Conservation (phyloP, 805 yeast species). For the Ogataea allantospora region DNA sequence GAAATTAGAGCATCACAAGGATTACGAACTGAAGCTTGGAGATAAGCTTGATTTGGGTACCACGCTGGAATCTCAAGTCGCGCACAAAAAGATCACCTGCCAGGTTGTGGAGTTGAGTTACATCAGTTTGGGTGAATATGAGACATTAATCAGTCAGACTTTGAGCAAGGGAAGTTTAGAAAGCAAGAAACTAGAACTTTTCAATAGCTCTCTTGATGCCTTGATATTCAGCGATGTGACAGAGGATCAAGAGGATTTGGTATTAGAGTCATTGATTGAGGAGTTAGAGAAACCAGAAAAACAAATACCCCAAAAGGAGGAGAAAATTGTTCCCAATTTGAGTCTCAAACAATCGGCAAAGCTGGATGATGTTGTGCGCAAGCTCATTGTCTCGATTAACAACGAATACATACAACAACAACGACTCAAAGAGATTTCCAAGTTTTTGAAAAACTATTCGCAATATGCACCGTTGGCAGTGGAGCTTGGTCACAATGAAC, state of each 20-base stretch:
- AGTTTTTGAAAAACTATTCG: slow-evolving; percentile 52
- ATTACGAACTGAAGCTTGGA: slow-evolving; percentile 66
- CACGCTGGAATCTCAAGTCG: slow-evolving; percentile 66
- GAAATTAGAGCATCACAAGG: slow-evolving; percentile 61
- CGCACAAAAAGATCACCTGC: slow-evolving; percentile 86
- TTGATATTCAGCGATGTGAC: slow-evolving; percentile 36
- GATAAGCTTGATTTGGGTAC: slow-evolving; percentile 94
- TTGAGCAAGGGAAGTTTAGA: slow-evolving; percentile 28
- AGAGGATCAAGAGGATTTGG: slow-evolving; percentile 33
- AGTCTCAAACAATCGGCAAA: slow-evolving; percentile 56
- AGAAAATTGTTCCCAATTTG: slow-evolving; percentile 56
- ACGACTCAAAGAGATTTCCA: slow-evolving; percentile 52
- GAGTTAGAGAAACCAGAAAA: slow-evolving; percentile 16
- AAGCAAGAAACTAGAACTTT: slow-evolving; percentile 30
- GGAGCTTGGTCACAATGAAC: slow-evolving; percentile 3
- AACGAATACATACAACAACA: slow-evolving; percentile 59
- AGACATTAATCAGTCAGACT: slow-evolving; percentile 24
- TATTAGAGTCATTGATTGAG: slow-evolving; percentile 26
- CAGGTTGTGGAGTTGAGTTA: slow-evolving; percentile 71
- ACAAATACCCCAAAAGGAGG: slow-evolving; percentile 37
- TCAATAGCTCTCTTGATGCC: slow-evolving; percentile 36
- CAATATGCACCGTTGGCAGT: slow-evolving; percentile 11
- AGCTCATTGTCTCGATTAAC: slow-evolving; percentile 53
- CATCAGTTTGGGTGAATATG: slow-evolving; percentile 40
- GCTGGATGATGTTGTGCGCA: slow-evolving; percentile 53